Percentiles rank a stretch among this genome's conserved stretches.
Conservation (phyloP, 495 filamentous ascomycete genomes). For the Terfezia claveryi region DNA sequence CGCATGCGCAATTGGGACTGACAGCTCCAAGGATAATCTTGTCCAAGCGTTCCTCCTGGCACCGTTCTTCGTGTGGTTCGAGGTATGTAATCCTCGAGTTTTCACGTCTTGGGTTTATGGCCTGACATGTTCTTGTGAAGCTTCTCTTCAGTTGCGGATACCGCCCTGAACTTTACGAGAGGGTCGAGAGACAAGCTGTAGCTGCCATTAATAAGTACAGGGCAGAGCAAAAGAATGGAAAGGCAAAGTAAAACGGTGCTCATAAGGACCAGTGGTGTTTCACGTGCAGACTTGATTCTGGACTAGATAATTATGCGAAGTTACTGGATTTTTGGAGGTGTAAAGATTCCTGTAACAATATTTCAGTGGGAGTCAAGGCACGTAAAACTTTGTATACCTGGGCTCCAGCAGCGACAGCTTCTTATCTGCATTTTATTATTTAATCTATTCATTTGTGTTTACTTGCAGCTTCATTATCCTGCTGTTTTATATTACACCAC, state of each 20-base stretch:
- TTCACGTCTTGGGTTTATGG: not conserved
- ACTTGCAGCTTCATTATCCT: too few relatives aligned
- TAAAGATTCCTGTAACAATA: too few relatives aligned
- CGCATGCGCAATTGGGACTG: too few relatives aligned
- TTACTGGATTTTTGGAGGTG: too few relatives aligned
- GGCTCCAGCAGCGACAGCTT: too few relatives aligned
- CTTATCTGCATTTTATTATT: too few relatives aligned
- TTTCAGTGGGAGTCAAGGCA: too few relatives aligned
- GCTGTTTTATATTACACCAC: too few relatives aligned
- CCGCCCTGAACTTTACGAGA: slow-evolving; percentile 57
- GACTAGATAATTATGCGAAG: too few relatives aligned
- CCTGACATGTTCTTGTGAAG: not conserved
- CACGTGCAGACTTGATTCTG: too few relatives aligned
- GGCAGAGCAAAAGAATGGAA: slow-evolving; percentile 15
- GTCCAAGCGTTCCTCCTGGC: slow-evolving; percentile 82
- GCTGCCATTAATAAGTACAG: slow-evolving; percentile 22
- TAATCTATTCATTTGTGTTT: too few relatives aligned
- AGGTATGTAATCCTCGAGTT: slow-evolving; percentile 26
- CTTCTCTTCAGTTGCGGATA: slow-evolving; percentile 71
- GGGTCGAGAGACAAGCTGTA: slow-evolving; percentile 35
- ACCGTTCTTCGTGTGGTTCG: slow-evolving; percentile 96
- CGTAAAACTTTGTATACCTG: too few relatives aligned
- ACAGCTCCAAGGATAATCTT: slow-evolving; percentile 47
- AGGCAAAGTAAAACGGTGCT: slow-evolving; percentile 20
- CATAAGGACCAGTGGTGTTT: slow-evolving; percentile 20